Percentiles rank a stretch among this genome's conserved stretches.
Evolutionary conservation across 1,284 basidiomycete genomes (phyloP).

Genomic region (Veloporphyrellus conicus): DNA sequence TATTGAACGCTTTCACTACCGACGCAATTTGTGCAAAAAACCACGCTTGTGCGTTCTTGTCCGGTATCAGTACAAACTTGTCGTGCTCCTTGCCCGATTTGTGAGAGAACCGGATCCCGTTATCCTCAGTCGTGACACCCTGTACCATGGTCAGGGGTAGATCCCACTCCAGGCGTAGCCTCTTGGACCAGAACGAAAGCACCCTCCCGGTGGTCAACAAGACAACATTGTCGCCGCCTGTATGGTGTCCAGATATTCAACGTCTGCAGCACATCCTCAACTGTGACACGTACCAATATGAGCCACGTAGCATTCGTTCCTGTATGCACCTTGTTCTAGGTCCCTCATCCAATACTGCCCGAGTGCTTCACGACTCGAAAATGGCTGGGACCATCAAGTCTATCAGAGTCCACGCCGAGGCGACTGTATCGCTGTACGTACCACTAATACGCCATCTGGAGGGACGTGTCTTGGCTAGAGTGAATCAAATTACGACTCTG

Average conservation of each 20-base stretch:
- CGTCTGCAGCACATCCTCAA: slow-evolving; percentile 3
- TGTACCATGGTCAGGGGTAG: slow-evolving; percentile 83
- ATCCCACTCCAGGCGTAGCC: slow-evolving; percentile 88
- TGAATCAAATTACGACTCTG: background rate
- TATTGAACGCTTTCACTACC: slow-evolving; percentile 72
- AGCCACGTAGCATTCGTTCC: slow-evolving; percentile 85
- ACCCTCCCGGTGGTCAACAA: slow-evolving; percentile 78
- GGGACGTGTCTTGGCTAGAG: slow-evolving; percentile 80
- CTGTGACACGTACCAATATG: slow-evolving; percentile 65
- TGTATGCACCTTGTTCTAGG: slow-evolving; percentile 81
- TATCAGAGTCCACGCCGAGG: background rate
- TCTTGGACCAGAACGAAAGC: slow-evolving; percentile 82
- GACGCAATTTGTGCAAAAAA: slow-evolving; percentile 71
- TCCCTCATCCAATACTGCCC: slow-evolving; percentile 98
- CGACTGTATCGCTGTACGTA: slow-evolving; percentile 38
- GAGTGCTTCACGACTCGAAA: slow-evolving; percentile 82
- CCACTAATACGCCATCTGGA: slow-evolving; percentile 79
- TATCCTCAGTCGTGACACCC: slow-evolving; percentile 85
- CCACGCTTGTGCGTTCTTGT: slow-evolving; percentile 70
- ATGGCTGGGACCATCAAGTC: slow-evolving; percentile 53
- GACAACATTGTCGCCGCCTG: slow-evolving; percentile 80
- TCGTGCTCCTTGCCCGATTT: slow-evolving; percentile 69
- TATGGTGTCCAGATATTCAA: slow-evolving; percentile 48
- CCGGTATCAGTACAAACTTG: slow-evolving; percentile 71
- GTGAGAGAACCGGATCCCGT: slow-evolving; percentile 82